Percentiles rank a stretch among this genome's conserved stretches.
phyloP scores from a whole-genome alignment of 129 eudicot species.

The Centrapalus pauciflorus region DNA sequence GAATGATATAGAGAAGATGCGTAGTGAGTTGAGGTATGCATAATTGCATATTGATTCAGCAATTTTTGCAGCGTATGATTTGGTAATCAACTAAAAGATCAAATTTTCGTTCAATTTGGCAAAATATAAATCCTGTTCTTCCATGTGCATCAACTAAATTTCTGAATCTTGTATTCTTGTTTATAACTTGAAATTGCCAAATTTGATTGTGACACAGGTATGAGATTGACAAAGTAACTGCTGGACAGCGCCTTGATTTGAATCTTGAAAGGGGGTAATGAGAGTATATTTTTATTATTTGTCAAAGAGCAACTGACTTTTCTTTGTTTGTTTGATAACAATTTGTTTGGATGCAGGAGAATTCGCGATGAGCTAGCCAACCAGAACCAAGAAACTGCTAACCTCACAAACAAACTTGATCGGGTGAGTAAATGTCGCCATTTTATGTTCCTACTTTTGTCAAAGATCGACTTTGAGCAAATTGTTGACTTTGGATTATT shows the following conservation, averaged over 20 bases:
- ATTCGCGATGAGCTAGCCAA: constrained; percentile 81
- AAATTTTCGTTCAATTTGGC: not conserved
- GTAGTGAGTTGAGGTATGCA: constrained; percentile 79
- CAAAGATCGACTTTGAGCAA: not conserved
- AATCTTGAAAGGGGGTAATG: constrained; percentile 92
- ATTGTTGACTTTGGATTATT: not conserved
- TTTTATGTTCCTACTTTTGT: not conserved
- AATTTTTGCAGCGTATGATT: constrained; percentile 7
- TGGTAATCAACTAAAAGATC: not conserved
- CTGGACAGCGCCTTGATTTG: constrained; percentile 94
- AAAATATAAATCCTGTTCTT: not conserved
- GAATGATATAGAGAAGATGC: constrained; percentile 92
- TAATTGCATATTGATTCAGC: not conserved
- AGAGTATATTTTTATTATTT: not conserved
- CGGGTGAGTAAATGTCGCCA: constrained; percentile 43
- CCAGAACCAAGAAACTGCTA: constrained; percentile 84
- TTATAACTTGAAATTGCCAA: not conserved
- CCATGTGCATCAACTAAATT: no score
- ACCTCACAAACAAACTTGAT: constrained; percentile 93
- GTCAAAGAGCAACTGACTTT: no score
- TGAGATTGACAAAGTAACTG: constrained; percentile 91
- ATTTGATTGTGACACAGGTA: constrained; percentile 47
- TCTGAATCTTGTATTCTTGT: no score
- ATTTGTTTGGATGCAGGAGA: constrained; percentile 54
- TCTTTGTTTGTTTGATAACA: not conserved